Percentiles rank a stretch among this genome's conserved stretches.
Conservation (phyloP, 768 basidiomycete genomes). For the Rhodotorula graminis region DNA sequence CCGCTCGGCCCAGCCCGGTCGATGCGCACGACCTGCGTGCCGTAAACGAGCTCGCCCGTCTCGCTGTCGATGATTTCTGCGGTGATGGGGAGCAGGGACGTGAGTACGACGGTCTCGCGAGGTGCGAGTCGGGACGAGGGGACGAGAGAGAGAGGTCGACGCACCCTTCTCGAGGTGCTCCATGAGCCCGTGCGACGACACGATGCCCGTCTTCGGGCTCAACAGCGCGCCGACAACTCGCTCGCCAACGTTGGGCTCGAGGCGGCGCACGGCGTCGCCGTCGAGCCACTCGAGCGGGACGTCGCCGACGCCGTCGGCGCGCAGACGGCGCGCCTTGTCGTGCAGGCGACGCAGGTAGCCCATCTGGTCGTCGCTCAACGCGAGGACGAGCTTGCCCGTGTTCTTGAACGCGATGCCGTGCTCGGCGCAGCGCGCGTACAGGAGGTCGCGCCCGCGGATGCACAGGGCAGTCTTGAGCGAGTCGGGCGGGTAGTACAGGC, state of each 20-base stretch:
- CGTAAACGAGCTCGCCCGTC: constrained; percentile 65
- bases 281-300: constrained; percentile 63
- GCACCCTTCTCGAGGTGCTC: constrained; percentile 62
- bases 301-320: constrained; percentile 52
- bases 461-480: constrained; percentile 84
- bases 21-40: constrained; percentile 77
- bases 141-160: too few relatives aligned
- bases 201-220: constrained; percentile 81
- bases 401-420: constrained; percentile 64
- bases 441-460: constrained; percentile 72
- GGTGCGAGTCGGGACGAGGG: neutral
- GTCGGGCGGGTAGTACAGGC: constrained; percentile 56
- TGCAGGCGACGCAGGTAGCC: constrained; percentile 68
- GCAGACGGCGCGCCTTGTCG: constrained; percentile 58
- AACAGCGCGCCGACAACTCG: constrained; percentile 69
- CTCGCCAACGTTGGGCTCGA: constrained; percentile 77
- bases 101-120: neutral
- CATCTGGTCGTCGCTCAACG: constrained; percentile 58
- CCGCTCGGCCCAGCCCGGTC: constrained; percentile 52
- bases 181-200: constrained; percentile 82
- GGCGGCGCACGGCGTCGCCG: constrained; percentile 60
- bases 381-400: constrained; percentile 86
- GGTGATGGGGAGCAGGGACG: neutral
- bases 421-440: constrained; percentile 68
- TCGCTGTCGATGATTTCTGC: constrained; percentile 67